Conservation (phyloP, 2,329 filamentous ascomycete genomes). For the Penicillium frequentans region DNA sequence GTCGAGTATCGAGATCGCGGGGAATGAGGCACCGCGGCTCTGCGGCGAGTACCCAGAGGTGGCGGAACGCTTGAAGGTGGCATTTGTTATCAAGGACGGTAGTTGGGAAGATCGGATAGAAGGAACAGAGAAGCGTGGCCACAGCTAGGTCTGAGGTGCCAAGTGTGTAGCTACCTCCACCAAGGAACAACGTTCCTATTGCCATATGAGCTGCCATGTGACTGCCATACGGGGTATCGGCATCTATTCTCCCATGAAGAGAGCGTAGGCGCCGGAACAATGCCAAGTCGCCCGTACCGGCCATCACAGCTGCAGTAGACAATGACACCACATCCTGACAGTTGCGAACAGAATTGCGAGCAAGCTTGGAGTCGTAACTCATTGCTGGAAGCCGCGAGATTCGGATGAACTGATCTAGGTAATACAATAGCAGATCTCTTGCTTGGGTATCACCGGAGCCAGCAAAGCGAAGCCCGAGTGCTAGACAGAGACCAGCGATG, state of each 20-base stretch:
- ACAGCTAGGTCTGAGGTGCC: constrained; percentile 84
- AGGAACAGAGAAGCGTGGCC: constrained; percentile 80
- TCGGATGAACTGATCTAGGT: constrained; percentile 82
- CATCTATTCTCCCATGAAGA: constrained; percentile 82
- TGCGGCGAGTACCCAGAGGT: constrained; percentile 93
- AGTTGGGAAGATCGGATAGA: constrained; percentile 90
- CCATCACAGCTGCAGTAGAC: constrained; percentile 86
- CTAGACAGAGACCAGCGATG: constrained; percentile 82
- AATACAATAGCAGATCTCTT: constrained; percentile 77
- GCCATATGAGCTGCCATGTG: constrained; percentile 92
- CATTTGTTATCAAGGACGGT: constrained; percentile 91
- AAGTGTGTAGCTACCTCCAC: constrained; percentile 89
- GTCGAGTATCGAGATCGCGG: constrained; percentile 80
- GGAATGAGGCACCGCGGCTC: constrained; percentile 86
- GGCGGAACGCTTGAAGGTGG: constrained; percentile 92
- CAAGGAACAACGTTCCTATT: constrained; percentile 85
- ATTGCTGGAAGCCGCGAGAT: constrained; percentile 64
- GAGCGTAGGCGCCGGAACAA: constrained; percentile 83
- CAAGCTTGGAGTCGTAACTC: constrained; percentile 80
- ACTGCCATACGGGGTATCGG: constrained; percentile 85
- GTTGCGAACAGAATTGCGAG: constrained; percentile 79
- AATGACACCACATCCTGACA: constrained; percentile 87
- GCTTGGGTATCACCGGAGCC: constrained; percentile 70
- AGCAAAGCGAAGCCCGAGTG: constrained; percentile 69
- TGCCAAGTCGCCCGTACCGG: constrained; percentile 84